Base-by-base conservation (phyloP, 2,329 filamentous ascomycete species). In the Diplodia seriata region DNA sequence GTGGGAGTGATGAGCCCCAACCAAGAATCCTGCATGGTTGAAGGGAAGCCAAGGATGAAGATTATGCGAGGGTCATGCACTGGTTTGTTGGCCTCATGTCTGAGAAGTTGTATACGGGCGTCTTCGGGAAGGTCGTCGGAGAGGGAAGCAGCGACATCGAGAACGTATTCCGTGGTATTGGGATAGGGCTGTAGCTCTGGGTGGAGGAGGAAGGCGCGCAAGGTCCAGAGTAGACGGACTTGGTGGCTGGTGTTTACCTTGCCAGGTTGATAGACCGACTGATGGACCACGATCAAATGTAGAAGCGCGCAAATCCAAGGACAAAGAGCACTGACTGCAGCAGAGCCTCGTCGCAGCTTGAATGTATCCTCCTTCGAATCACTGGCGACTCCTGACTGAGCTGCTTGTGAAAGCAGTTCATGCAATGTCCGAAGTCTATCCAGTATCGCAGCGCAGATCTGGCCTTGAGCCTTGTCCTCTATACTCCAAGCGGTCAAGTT, bases 81-180 rank as follows among this genome's bases (percentile, higher is more conserved):
- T 8, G 67, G 68, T 61, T 72, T 75, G 29, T 66, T 69, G 33
- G 70, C 70, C 38, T 78, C 75, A 50, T 76, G 51, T 57, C 73
- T 73, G 67, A 74, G 62, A 49, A 80, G 71, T 67, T 73, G 78
- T 14, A 71, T 72, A 15, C 82, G 76, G 5, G 76, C 73, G 26
- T 81, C 78, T 31, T 80, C 75, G 0, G 80, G 75, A 5, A 84
- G 70, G 33, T 64, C 66, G 66, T 84, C 82, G 18, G 80, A 79
- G 15, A 84, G 72, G 26, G 77, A 70, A 1, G 79, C 75, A 18
- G 81, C 76, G 7, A 82, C 76, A 69, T 84, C 82, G 70, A 81
- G 80, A 23, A 83, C 71, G 68, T 80, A 77, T 68, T 83, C 80
- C 1, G 77, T 72, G 5, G 77, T 76, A 2, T 70, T 68, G 14